Evolutionary conservation across 805 yeast genomes (phyloP), one percentile per base, ranked within the genome.

Genomic region (Vanderwaltozyma verrucispora): DNA sequence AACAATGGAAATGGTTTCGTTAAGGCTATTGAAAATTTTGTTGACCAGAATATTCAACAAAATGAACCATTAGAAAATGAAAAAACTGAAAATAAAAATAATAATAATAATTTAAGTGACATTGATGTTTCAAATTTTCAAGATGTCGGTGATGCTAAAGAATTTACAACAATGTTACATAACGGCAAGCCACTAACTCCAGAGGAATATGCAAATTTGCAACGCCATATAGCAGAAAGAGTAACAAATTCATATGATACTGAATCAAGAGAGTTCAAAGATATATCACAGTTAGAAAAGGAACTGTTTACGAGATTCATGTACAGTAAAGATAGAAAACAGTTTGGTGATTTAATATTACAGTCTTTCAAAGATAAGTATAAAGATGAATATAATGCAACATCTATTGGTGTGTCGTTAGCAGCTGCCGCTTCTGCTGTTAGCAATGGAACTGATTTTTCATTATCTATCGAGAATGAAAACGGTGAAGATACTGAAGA

Each of bases 11-110:
- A 72, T 44, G 73, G 77, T 30, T 83, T 86, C 45, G 70, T 85
- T 24, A 79, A 79, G 45, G 78, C 84, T 70, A 79, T 87, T 74
- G 94, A 85, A 55, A 71, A 75, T 37, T 64, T 83, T 32, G 83
- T 86, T 3, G 71, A 71, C 40, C 68, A 75, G 31, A 61, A 44
- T 18, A 41, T 43, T 6, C 17, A 20, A 9, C 16, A 31, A n/a
- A n/a, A 15, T 20, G 21, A 24, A 17, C 20, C 10, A 12, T 11
- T 17, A 20, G 16, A 17, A 3, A 21, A 24, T 2, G 17, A 7
- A 11, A 12, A 11, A 17, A 8, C 30, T 7, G 25, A 30, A 5
- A n/a, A n/a, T n/a, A n/a, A n/a, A n/a, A n/a, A n/a, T n/a, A n/a
- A n/a, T n/a, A n/a, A n/a, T n/a, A n/a, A n/a, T n/a, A n/a, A n/a